phyloP scores from a whole-genome alignment of 306 rosid genomes.

The Glycyrrhiza uralensis region DNA sequence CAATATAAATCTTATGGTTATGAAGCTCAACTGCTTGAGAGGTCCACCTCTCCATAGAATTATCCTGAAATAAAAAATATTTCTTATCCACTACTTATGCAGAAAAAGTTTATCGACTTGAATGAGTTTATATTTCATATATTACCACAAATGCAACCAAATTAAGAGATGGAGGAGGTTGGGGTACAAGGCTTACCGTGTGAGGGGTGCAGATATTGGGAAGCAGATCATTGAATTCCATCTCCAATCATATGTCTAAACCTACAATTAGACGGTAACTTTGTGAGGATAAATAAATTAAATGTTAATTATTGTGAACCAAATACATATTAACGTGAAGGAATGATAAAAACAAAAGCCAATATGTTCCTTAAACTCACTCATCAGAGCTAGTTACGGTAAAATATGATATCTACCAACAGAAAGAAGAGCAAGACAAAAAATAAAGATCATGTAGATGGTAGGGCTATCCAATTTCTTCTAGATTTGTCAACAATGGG shows the following conservation, averaged over 20 bases:
- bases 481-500: neutral
- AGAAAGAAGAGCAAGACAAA: neutral
- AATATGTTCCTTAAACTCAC: neutral
- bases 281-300: constrained; percentile 22
- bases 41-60: constrained; percentile 26
- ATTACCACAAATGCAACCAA: neutral
- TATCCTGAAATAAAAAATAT: constrained; percentile 8
- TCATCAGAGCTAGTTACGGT: neutral
- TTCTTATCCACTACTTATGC: neutral
- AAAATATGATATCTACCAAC: neutral
- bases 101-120: neutral
- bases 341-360: neutral
- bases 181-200: constrained; percentile 29
- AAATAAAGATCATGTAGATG: neutral
- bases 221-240: constrained; percentile 25
- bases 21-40: constrained; percentile 30
- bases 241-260: constrained; percentile 25
- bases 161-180: neutral
- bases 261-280: constrained; percentile 34
- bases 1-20: constrained; percentile 19
- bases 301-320: neutral
- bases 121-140: neutral
- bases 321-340: neutral
- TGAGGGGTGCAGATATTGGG: constrained; percentile 10
- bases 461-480: neutral